Conservation (phyloP, 306 rosid species). For the Medicago lupulina region DNA sequence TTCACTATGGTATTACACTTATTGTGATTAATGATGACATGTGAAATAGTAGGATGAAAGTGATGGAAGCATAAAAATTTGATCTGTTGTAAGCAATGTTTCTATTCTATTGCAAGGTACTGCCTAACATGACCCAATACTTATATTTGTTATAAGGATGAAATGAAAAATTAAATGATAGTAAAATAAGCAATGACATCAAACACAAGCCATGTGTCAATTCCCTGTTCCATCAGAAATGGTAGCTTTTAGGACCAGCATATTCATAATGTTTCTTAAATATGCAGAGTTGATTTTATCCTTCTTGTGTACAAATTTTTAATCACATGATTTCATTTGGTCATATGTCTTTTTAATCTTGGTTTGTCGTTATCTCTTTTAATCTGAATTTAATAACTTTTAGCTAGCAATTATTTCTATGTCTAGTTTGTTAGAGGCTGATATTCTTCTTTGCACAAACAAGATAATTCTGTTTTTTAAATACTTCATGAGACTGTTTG, state of each 20-base stretch:
- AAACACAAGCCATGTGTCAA: constrained; percentile 32
- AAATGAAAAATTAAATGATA: background rate
- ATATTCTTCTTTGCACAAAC: background rate
- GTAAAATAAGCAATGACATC: constrained; percentile 19
- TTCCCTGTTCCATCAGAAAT: constrained; percentile 24
- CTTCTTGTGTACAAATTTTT: constrained; percentile 13
- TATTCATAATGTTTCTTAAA: constrained; percentile 27
- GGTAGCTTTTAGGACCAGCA: constrained; percentile 48
- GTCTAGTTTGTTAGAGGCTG: background rate
- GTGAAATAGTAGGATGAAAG: constrained; percentile 45
- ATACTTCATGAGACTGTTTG: background rate
- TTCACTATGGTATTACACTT: constrained; percentile 35
- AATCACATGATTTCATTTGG: constrained; percentile 25
- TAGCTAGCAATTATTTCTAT: background rate
- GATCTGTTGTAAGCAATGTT: constrained; percentile 28
- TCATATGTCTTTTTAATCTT: constrained; percentile 5
- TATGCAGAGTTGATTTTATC: background rate
- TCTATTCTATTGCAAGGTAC: constrained; percentile 42
- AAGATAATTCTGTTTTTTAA: background rate
- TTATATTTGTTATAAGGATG: constrained; percentile 28
- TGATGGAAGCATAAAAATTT: constrained; percentile 43
- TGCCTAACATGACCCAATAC: constrained; percentile 43
- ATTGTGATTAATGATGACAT: constrained; percentile 34
- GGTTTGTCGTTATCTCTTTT: background rate
- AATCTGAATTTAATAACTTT: background rate